A percentile compares a stretch with the other conserved stretches of the same genome.
phyloP scores from a whole-genome alignment of 2,329 filamentous ascomycete species.

The Chaetomium strumarium region DNA sequence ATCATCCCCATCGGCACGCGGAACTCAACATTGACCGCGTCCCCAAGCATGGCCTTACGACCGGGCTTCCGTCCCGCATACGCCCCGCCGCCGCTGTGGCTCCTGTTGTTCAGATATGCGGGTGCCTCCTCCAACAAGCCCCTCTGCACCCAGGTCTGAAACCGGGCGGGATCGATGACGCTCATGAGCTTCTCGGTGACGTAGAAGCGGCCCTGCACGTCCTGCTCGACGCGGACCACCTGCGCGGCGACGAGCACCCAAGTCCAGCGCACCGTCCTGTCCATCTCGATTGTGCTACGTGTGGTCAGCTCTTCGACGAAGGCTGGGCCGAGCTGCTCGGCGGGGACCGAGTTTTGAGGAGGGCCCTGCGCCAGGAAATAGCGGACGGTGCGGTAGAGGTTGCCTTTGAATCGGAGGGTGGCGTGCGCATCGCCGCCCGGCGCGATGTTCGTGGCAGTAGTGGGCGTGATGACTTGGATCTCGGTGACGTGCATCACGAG shows the following conservation, averaged over 20 bases:
- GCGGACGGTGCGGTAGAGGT: constrained; percentile 26
- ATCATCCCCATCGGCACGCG: constrained; percentile 25
- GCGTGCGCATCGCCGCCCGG: not conserved
- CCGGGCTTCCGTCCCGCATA: constrained; percentile 39
- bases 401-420: constrained; percentile 26
- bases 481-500: constrained; percentile 28
- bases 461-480: constrained; percentile 23
- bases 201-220: constrained; percentile 53
- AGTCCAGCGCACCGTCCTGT: constrained; percentile 25
- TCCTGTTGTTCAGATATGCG: constrained; percentile 48
- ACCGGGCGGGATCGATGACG: constrained; percentile 39
- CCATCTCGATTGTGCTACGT: constrained; percentile 24
- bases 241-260: constrained; percentile 29
- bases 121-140: constrained; percentile 40
- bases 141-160: constrained; percentile 33
- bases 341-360: constrained; percentile 10
- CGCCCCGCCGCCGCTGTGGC: constrained; percentile 35
- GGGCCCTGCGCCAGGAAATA: constrained; percentile 1
- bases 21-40: constrained; percentile 36
- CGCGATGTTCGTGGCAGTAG: not conserved
- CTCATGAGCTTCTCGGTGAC: constrained; percentile 48
- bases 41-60: constrained; percentile 39
- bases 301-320: constrained; percentile 27
- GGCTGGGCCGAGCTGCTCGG: constrained; percentile 20
- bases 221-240: constrained; percentile 33